A percentile compares a stretch with the other conserved stretches of the same genome.
phyloP scores from a whole-genome alignment of 495 filamentous ascomycete genomes.

The Xylona heveae region DNA sequence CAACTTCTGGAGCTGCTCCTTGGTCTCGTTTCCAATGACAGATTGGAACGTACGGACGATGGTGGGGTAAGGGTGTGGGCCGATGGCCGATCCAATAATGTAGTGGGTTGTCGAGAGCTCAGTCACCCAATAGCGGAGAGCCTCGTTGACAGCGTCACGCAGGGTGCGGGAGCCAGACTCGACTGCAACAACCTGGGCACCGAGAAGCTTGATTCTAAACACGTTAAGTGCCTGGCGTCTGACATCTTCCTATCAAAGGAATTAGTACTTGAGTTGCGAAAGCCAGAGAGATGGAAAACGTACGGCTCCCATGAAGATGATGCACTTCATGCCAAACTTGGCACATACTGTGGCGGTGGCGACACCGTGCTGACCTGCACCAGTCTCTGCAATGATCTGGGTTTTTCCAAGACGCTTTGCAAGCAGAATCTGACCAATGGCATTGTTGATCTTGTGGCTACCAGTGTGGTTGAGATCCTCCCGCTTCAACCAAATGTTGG shows the following conservation, averaged over 20 bases:
- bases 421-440: conserved; percentile 70
- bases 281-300: conserved; percentile 9
- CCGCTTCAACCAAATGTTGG: conserved; percentile 87
- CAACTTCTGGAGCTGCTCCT: conserved; percentile 60
- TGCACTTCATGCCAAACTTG: conserved; percentile 90
- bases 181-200: conserved; percentile 69
- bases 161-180: conserved; percentile 70
- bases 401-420: conserved; percentile 71
- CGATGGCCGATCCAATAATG: conserved; percentile 88
- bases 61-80: conserved; percentile 86
- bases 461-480: conserved; percentile 71
- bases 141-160: conserved; percentile 91
- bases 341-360: conserved; percentile 91
- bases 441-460: conserved; percentile 96
- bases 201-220: conserved; percentile 90
- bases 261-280: no score
- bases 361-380: conserved; percentile 92
- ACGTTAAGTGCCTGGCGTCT: conserved; percentile 86
- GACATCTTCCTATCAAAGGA: conserved; percentile 50
- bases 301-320: conserved; percentile 79
- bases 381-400: conserved; percentile 87
- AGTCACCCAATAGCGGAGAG: conserved; percentile 73
- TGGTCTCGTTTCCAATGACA: conserved; percentile 83
- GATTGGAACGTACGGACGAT: conserved; percentile 92
- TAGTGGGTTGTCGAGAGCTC: conserved; percentile 80